Evolutionary conservation across 768 basidiomycete genomes (phyloP).

Genomic region (Collybiopsis luxurians): DNA sequence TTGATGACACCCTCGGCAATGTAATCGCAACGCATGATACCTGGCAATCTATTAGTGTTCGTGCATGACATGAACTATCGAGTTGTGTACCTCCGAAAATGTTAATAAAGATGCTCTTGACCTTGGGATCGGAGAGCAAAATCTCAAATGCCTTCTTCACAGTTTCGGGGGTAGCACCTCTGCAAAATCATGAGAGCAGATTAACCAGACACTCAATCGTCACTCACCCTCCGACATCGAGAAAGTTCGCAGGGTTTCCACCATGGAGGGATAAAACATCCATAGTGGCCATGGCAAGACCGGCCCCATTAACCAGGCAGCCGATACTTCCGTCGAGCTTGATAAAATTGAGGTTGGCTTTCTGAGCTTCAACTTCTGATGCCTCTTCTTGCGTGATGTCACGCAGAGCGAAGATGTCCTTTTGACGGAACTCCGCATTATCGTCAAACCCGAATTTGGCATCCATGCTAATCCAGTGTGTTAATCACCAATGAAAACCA

Average conservation of each 20-base stretch:
- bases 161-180: constrained; percentile 97
- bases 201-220: not conserved
- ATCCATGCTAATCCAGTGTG: constrained; percentile 77
- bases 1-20: constrained; percentile 98
- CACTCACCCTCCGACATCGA: constrained; percentile 91
- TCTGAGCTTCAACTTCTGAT: constrained; percentile 96
- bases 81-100: constrained; percentile 75
- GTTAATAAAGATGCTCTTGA: constrained; percentile 99
- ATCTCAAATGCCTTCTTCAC: constrained; percentile 99
- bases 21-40: constrained; percentile 99
- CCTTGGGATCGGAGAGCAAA: constrained; percentile 83
- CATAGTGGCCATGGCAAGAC: constrained; percentile 99
- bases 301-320: constrained; percentile 97
- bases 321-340: constrained; percentile 97
- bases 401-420: constrained; percentile 83
- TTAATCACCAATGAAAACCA: constrained; percentile 1
- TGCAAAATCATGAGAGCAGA: constrained; percentile 22
- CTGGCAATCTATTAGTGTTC: constrained; percentile 26
- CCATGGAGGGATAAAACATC: constrained; percentile 97
- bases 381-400: constrained; percentile 95
- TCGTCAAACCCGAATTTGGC: constrained; percentile 99
- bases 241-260: constrained; percentile 96
- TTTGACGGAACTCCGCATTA: constrained; percentile 97
- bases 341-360: constrained; percentile 96
- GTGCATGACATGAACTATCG: not conserved